Evolutionary conservation across 2,329 filamentous ascomycete species (phyloP).

Genomic region (Arthrobotrys sphaeroides): DNA sequence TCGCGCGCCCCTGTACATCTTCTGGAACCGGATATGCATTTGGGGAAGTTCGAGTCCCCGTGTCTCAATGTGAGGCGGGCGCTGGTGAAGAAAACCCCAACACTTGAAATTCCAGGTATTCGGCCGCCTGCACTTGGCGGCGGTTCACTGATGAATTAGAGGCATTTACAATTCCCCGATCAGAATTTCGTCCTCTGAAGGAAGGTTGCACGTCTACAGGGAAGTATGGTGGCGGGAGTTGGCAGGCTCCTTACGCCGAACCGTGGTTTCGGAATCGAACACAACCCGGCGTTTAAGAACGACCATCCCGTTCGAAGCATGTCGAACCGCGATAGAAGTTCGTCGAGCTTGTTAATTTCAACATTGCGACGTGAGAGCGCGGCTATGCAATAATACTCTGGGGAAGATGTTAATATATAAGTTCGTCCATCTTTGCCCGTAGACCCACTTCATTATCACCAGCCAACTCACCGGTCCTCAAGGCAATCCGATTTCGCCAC

Average conservation of each 20-base stretch:
- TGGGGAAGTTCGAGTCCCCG: conserved; percentile 3
- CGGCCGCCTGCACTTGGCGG: conserved; percentile 17
- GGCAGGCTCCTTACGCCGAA: conserved; percentile 1
- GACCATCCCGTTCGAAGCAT: background rate
- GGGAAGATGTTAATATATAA: background rate
- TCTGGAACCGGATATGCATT: conserved; percentile 2
- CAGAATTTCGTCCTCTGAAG: background rate
- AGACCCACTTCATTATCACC: background rate
- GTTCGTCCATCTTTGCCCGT: background rate
- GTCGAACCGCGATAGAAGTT: conserved; percentile 25
- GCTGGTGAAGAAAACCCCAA: background rate
- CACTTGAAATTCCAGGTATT: background rate
- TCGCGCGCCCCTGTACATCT: background rate
- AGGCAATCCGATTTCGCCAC: background rate
- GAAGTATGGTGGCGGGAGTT: background rate
- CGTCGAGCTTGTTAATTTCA: background rate
- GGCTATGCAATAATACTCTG: conserved; percentile 1
- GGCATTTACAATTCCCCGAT: background rate
- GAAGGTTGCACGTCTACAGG: conserved; percentile 9
- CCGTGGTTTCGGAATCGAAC: conserved; percentile 16
- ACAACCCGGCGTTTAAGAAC: conserved; percentile 1
- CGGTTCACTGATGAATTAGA: background rate
- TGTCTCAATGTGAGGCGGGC: conserved; percentile 20
- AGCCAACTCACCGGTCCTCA: background rate
- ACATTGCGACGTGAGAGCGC: conserved; percentile 5